Evolutionary conservation across 345 rosid genomes (phyloP).

Genomic region (Conringia planisiliqua): DNA sequence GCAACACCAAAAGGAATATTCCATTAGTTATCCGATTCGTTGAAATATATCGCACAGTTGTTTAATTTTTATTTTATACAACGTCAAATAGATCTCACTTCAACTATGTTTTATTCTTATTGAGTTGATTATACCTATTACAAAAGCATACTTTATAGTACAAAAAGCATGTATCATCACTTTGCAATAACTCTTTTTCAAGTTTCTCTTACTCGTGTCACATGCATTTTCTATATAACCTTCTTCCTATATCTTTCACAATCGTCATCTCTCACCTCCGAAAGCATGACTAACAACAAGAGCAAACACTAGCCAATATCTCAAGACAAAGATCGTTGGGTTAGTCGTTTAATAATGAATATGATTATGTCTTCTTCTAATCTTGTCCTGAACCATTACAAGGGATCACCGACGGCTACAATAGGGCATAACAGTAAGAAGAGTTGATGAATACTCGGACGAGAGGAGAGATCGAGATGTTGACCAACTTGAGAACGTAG

Average conservation of each 20-base stretch:
- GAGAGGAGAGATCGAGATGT: slow-evolving; percentile 13
- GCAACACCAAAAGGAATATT: slow-evolving; percentile 24
- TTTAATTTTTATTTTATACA: not conserved
- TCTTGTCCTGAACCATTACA: not conserved
- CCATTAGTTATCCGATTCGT: slow-evolving; percentile 14
- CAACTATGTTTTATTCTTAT: not conserved
- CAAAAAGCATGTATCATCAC: slow-evolving; percentile 28
- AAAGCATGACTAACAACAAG: slow-evolving; percentile 12
- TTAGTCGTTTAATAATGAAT: slow-evolving; percentile 17
- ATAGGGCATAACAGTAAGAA: not conserved
- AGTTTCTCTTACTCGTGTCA: slow-evolving; percentile 13
- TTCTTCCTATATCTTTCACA: slow-evolving; percentile 8
- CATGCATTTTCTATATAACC: slow-evolving; percentile 21
- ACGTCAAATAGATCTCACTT: not conserved
- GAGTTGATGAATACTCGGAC: not conserved
- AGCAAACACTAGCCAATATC: not conserved
- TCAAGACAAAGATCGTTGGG: slow-evolving; percentile 17
- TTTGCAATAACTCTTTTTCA: slow-evolving; percentile 21
- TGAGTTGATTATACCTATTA: slow-evolving; percentile 15
- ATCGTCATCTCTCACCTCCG: slow-evolving; percentile 15
- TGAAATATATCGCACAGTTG: not conserved
- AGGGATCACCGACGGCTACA: not conserved
- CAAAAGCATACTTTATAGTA: slow-evolving; percentile 22
- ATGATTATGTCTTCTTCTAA: slow-evolving; percentile 12
- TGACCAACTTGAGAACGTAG: not conserved